phyloP scores from a whole-genome alignment of 805 yeast species.

The Metschnikowia koreensis region DNA sequence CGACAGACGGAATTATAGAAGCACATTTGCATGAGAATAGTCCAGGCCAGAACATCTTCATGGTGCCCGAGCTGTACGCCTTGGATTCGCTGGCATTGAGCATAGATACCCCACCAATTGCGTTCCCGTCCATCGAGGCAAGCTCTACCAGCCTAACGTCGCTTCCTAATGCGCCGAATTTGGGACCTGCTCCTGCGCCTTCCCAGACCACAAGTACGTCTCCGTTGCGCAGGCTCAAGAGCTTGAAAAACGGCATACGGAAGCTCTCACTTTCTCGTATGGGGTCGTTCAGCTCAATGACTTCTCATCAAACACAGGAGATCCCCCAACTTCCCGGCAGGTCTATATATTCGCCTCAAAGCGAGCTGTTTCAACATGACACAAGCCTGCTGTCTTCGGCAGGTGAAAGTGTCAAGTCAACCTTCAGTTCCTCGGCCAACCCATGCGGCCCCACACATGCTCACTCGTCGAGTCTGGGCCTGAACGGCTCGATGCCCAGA shows the following conservation, averaged over 20 bases:
- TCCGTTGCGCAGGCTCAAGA: constrained; percentile 37
- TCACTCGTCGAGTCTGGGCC: constrained; percentile 16
- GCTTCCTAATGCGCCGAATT: constrained; percentile 2
- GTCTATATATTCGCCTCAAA: constrained; percentile 10
- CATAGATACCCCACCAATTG: constrained; percentile 16
- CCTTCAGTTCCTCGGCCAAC: constrained; percentile 15
- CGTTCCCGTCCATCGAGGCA: constrained; percentile 18
- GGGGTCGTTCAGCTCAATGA: constrained; percentile 4
- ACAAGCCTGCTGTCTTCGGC: constrained; percentile 15
- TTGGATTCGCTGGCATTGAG: constrained; percentile 26
- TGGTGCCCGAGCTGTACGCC: constrained; percentile 21
- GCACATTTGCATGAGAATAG: constrained; percentile 1
- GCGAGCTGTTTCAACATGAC: constrained; percentile 11
- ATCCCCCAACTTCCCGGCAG: not conserved
- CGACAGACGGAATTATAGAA: not conserved
- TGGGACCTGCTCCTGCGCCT: constrained; percentile 3
- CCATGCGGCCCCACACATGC: constrained; percentile 10
- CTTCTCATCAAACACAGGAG: constrained; percentile 5
- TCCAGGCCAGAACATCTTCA: not conserved
- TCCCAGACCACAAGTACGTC: constrained; percentile 15
- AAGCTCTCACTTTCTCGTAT: constrained; percentile 30
- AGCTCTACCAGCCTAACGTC: constrained; percentile 6
- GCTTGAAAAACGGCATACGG: constrained; percentile 38
- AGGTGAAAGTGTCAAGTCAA: constrained; percentile 12
- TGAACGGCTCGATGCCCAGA: constrained; percentile 9